Conservation (phyloP, 2,329 filamentous ascomycete genomes). For the Aulographum hederae region DNA sequence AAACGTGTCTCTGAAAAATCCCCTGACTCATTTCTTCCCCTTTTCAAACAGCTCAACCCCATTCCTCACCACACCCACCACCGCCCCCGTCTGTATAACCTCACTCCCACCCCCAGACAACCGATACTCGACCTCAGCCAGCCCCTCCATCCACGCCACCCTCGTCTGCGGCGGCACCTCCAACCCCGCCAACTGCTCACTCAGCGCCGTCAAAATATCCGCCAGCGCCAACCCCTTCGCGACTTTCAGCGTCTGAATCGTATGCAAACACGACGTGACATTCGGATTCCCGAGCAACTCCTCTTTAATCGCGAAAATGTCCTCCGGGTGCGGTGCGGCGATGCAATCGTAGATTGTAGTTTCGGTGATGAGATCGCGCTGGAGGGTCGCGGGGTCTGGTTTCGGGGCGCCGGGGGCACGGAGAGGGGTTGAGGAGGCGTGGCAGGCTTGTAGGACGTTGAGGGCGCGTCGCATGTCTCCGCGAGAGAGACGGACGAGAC, state of each 20-base stretch:
- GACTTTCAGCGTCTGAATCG: slow-evolving; percentile 73
- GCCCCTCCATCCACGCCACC: slow-evolving; percentile 76
- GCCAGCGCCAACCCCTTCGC: slow-evolving; percentile 76
- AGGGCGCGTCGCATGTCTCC: slow-evolving; percentile 91
- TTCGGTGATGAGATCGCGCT: slow-evolving; percentile 75
- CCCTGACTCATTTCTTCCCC: slow-evolving; percentile 4
- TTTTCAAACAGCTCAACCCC: slow-evolving; percentile 58
- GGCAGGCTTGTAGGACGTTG: slow-evolving; percentile 91
- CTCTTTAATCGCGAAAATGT: slow-evolving; percentile 67
- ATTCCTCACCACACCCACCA: slow-evolving; percentile 73
- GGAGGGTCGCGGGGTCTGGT: slow-evolving; percentile 36
- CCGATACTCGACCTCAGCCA: slow-evolving; percentile 86
- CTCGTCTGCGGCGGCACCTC: slow-evolving; percentile 76
- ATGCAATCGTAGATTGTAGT: slow-evolving; percentile 94
- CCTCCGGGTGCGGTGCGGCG: slow-evolving; percentile 78
- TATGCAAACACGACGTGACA: slow-evolving; percentile 74
- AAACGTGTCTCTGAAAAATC: too few species aligned
- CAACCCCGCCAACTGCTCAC: slow-evolving; percentile 64
- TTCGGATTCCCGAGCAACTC: slow-evolving; percentile 73
- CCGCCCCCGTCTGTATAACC: slow-evolving; percentile 73
- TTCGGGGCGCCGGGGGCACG: slow-evolving; percentile 28
- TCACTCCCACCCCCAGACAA: slow-evolving; percentile 78
- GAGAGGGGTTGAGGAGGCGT: slow-evolving; percentile 63
- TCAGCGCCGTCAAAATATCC: slow-evolving; percentile 76
- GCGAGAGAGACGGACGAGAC: slow-evolving; percentile 72